Evolutionary conservation across 2,329 filamentous ascomycete species (phyloP).

Genomic region (Aspergillus felis): DNA sequence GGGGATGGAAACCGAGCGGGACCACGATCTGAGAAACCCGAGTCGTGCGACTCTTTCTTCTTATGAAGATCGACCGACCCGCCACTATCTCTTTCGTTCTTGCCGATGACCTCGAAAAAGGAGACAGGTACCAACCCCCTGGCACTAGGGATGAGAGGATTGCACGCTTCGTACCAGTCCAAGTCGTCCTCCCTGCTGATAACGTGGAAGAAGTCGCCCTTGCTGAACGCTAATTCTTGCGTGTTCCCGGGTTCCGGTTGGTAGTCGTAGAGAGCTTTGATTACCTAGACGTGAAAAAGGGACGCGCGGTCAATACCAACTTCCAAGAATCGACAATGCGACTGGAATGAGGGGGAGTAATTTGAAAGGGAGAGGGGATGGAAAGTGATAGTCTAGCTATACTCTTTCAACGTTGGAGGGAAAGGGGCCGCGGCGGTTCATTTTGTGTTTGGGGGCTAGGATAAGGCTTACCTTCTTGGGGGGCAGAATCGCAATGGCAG

Average conservation of each 20-base stretch:
- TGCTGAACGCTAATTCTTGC: conserved; percentile 84
- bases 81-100: conserved; percentile 84
- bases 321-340: conserved; percentile 7
- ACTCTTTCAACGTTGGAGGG: neutral
- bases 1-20: conserved; percentile 25
- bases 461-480: conserved; percentile 70
- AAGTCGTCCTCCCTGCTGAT: conserved; percentile 90
- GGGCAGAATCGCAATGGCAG: conserved; percentile 81
- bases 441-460: conserved; percentile 1
- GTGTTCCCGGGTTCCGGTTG: conserved; percentile 62
- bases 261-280: conserved; percentile 94
- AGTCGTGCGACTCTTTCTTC: conserved; percentile 73
- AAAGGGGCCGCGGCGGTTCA: neutral
- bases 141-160: conserved; percentile 77
- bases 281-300: conserved; percentile 61
- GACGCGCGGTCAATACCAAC: conserved; percentile 12
- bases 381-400: neutral
- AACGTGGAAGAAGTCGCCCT: conserved; percentile 97
- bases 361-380: conserved; percentile 1
- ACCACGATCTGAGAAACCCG: conserved; percentile 71
- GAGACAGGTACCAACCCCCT: conserved; percentile 88
- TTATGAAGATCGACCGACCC: conserved; percentile 56
- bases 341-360: conserved; percentile 6
- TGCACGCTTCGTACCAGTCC: conserved; percentile 99
- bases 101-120: conserved; percentile 89